Conservation (phyloP, 75 land plant species). For the Cupressus sempervirens region DNA sequence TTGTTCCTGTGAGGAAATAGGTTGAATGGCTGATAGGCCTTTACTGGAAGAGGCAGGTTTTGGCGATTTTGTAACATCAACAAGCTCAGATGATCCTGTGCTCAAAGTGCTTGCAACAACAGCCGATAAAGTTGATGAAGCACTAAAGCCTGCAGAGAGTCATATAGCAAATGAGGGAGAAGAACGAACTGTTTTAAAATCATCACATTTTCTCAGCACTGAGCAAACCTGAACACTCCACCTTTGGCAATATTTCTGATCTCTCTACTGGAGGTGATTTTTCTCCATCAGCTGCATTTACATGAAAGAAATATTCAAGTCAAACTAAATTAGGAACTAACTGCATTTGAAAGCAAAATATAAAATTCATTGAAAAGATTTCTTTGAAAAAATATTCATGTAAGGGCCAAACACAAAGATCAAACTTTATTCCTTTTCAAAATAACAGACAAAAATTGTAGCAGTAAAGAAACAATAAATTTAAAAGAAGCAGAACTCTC, state of each 20-base stretch:
- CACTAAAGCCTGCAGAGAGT: neutral
- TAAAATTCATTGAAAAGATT: neutral
- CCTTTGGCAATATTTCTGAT: neutral
- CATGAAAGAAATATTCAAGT: neutral
- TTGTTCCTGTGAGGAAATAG: slow-evolving; percentile 3
- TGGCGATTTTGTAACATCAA: neutral
- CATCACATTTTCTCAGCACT: neutral
- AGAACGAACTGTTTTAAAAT: neutral
- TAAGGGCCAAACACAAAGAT: neutral
- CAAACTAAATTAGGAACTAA: neutral
- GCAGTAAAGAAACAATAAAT: neutral
- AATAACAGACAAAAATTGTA: neutral
- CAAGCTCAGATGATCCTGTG: slow-evolving; percentile 1
- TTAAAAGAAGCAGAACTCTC: neutral
- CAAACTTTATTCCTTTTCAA: neutral
- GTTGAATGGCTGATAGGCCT: neutral
- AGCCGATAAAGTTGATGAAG: neutral
- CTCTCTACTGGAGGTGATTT: neutral
- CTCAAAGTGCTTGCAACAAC: neutral
- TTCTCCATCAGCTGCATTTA: neutral
- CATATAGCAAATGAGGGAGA: neutral
- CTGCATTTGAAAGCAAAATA: neutral
- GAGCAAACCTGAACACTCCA: neutral
- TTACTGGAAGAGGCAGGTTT: slow-evolving; percentile 3
- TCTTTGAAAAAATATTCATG: neutral